A percentile compares a stretch with the other conserved stretches of the same genome.
Evolutionary conservation across 305 asterid genomes (phyloP).

Genomic region (Striga hermonthica): DNA sequence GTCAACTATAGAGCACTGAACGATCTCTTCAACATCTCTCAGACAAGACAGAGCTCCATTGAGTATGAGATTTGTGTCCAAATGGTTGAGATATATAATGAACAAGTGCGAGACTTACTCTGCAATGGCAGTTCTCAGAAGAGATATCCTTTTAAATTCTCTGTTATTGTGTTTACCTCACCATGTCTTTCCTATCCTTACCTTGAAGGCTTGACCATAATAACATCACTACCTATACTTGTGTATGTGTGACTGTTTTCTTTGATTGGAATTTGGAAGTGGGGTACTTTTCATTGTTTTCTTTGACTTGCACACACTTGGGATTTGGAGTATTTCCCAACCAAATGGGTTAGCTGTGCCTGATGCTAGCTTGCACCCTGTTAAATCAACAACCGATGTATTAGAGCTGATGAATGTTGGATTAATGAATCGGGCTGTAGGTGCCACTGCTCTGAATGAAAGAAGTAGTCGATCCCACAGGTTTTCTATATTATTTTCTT

Average conservation of each 20-base stretch:
- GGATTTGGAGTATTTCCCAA: constrained; percentile 87
- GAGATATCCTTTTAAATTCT: constrained; percentile 74
- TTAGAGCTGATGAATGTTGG: constrained; percentile 82
- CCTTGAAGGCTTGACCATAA: too few relatives aligned
- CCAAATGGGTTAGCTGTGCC: constrained; percentile 96
- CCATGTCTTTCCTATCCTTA: background rate
- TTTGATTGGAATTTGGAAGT: too few relatives aligned
- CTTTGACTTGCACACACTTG: constrained; percentile 90
- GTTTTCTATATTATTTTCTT: constrained; percentile 31
- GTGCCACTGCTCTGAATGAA: constrained; percentile 94
- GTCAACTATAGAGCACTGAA: constrained; percentile 92
- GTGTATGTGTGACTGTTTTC: too few relatives aligned
- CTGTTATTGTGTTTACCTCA: constrained; percentile 25
- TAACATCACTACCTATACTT: too few relatives aligned
- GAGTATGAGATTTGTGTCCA: constrained; percentile 85
- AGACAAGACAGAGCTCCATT: constrained; percentile 63
- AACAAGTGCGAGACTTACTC: constrained; percentile 93
- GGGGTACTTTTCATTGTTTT: constrained; percentile 34
- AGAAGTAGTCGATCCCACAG: constrained; percentile 99
- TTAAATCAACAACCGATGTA: constrained; percentile 76
- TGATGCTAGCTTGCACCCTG: constrained; percentile 93
- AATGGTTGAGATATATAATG: constrained; percentile 95
- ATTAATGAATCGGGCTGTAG: constrained; percentile 80
- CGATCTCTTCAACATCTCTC: constrained; percentile 85
- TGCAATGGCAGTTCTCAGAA: constrained; percentile 55